Evolutionary conservation across 148 eudicot species (phyloP).

Genomic region (Vaccinium vitisidaea): DNA sequence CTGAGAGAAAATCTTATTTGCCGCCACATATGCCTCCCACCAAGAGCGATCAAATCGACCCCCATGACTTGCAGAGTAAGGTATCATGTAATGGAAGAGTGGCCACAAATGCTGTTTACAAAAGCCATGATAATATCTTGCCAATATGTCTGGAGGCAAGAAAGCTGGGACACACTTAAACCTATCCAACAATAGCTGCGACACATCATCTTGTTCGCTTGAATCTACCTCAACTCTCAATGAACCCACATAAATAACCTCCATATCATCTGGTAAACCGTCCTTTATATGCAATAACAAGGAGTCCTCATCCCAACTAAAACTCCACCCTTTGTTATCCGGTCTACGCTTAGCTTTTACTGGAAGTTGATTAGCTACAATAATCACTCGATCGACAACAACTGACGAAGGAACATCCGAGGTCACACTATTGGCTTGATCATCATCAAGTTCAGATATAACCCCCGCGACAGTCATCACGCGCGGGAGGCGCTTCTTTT

Average conservation of each 20-base stretch:
- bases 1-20: constrained; percentile 62
- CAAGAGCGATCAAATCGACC: constrained; percentile 46
- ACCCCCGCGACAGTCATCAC: constrained; percentile 63
- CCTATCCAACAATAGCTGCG: constrained; percentile 48
- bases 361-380: constrained; percentile 59
- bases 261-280: constrained; percentile 65
- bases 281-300: constrained; percentile 49
- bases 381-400: constrained; percentile 47
- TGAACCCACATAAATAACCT: constrained; percentile 56
- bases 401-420: constrained; percentile 57
- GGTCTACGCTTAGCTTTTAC: constrained; percentile 55
- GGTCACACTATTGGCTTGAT: constrained; percentile 48
- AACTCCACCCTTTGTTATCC: constrained; percentile 61
- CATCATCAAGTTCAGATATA: constrained; percentile 62
- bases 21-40: constrained; percentile 64
- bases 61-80: constrained; percentile 43
- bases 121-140: constrained; percentile 47
- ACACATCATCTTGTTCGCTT: constrained; percentile 55
- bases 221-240: constrained; percentile 47
- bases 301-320: constrained; percentile 67
- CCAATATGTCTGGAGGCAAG: constrained; percentile 43
- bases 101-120: constrained; percentile 73
- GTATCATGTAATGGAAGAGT: constrained; percentile 60
- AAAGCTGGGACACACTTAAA: constrained; percentile 61
- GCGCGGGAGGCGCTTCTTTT: constrained; percentile 48